Conservation (phyloP, 305 asterid species). For the Caryopteris hybrid region DNA sequence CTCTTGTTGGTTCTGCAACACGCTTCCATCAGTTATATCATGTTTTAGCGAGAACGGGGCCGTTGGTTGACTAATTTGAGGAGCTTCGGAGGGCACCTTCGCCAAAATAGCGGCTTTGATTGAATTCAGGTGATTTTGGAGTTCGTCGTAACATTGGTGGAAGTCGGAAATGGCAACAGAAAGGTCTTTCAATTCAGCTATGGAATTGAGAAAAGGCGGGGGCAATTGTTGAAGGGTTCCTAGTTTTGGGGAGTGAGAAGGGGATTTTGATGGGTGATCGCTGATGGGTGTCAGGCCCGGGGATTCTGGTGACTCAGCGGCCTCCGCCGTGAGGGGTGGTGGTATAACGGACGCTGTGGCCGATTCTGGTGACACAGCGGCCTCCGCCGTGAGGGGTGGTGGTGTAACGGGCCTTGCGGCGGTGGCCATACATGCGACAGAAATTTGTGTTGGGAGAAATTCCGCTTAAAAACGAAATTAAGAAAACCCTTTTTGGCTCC, state of each 20-base stretch:
- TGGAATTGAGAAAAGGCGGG: constrained; percentile 24
- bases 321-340: constrained; percentile 25
- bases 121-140: constrained; percentile 49
- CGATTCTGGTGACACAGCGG: no score
- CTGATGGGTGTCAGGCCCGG: constrained; percentile 2
- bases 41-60: background rate
- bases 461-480: no score
- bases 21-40: constrained; percentile 1
- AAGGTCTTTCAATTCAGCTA: constrained; percentile 43
- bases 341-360: constrained; percentile 15
- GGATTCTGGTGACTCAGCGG: background rate
- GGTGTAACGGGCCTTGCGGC: no score
- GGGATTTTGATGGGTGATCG: constrained; percentile 13
- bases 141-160: constrained; percentile 53
- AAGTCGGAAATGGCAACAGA: constrained; percentile 49
- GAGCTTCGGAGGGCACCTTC: constrained; percentile 26
- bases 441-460: no score
- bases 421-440: no score
- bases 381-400: no score
- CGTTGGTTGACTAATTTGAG: constrained; percentile 11
- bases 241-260: constrained; percentile 9
- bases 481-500: no score
- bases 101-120: constrained; percentile 41
- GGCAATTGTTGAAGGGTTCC: constrained; percentile 26
- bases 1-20: constrained; percentile 10